Percentiles rank a stretch among this genome's conserved stretches.
These are phyloP conservation scores for Lodderomyces metapsilosis DNA, from an alignment of 1,139 yeast genomes.

Conservation along the genomic window DNA sequence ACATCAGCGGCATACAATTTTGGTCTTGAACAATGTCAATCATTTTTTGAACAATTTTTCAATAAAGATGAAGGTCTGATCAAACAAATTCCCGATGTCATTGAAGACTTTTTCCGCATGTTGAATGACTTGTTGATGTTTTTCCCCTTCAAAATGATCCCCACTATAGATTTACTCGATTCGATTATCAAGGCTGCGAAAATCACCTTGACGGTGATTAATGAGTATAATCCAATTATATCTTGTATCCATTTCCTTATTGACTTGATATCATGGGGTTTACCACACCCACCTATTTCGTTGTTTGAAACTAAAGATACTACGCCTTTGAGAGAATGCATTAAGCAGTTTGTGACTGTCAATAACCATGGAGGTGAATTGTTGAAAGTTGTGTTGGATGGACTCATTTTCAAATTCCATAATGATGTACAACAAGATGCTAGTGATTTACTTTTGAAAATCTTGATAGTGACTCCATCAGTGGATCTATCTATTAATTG, in stretches of 20 bases:
- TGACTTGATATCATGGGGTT: slow-evolving; percentile 83
- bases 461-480: slow-evolving; percentile 54
- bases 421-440: slow-evolving; percentile 72
- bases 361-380: slow-evolving; percentile 59
- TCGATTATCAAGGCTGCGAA: slow-evolving; percentile 63
- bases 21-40: slow-evolving; percentile 45
- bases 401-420: slow-evolving; percentile 72
- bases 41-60: slow-evolving; percentile 37
- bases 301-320: slow-evolving; percentile 50
- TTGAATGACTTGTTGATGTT: slow-evolving; percentile 76
- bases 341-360: slow-evolving; percentile 35
- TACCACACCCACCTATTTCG: slow-evolving; percentile 76
- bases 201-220: slow-evolving; percentile 50
- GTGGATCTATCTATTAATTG: slow-evolving; percentile 50
- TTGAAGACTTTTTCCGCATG: slow-evolving; percentile 90
- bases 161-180: slow-evolving; percentile 53
- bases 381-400: slow-evolving; percentile 54
- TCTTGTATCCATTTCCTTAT: slow-evolving; percentile 73
- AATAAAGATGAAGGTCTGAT: slow-evolving; percentile 25
- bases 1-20: slow-evolving; percentile 47
- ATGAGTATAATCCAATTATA: slow-evolving; percentile 69
- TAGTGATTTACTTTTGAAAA: slow-evolving; percentile 66
- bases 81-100: slow-evolving; percentile 63
- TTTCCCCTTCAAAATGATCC: slow-evolving; percentile 66
- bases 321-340: slow-evolving; percentile 48